These are phyloP conservation scores for Pezicula rhizophila DNA, from an alignment of 2,329 filamentous ascomycete species.

Conservation along the genomic window DNA sequence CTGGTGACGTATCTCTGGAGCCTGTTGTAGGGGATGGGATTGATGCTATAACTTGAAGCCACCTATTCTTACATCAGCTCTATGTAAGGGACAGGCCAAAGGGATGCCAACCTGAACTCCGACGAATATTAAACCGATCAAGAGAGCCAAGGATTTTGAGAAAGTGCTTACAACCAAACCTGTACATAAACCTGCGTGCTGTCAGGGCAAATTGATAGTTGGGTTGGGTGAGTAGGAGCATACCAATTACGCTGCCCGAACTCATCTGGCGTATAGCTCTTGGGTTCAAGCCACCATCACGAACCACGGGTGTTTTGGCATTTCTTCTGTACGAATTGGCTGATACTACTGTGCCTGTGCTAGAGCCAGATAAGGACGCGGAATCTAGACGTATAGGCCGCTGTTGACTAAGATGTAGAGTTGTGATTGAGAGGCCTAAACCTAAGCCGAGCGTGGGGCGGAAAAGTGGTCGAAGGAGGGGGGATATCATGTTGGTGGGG, in stretches of 20 bases:
- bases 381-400: constrained; percentile 27
- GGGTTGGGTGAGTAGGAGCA: constrained; percentile 3
- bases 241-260: constrained; percentile 26
- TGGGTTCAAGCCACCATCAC: constrained; percentile 18
- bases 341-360: constrained; percentile 1
- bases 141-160: constrained; percentile 61
- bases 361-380: background rate
- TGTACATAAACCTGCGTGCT: constrained; percentile 17
- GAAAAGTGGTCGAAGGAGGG: constrained; percentile 25
- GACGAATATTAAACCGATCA: constrained; percentile 60
- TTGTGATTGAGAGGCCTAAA: constrained; percentile 30
- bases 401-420: constrained; percentile 23
- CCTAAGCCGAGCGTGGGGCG: constrained; percentile 27
- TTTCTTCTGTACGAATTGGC: constrained; percentile 17
- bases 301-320: constrained; percentile 23
- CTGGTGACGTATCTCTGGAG: constrained; percentile 44
- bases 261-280: constrained; percentile 26
- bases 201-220: background rate
- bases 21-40: constrained; percentile 30
- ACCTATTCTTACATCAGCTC: constrained; percentile 27
- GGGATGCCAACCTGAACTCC: constrained; percentile 28
- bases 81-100: background rate
- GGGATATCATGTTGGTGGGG: constrained; percentile 17
- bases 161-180: constrained; percentile 60
- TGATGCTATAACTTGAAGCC: constrained; percentile 44